Evolutionary conservation across 805 yeast genomes (phyloP), one percentile per base, ranked within the genome.

Genomic region (Yamadazyma scolyti): DNA sequence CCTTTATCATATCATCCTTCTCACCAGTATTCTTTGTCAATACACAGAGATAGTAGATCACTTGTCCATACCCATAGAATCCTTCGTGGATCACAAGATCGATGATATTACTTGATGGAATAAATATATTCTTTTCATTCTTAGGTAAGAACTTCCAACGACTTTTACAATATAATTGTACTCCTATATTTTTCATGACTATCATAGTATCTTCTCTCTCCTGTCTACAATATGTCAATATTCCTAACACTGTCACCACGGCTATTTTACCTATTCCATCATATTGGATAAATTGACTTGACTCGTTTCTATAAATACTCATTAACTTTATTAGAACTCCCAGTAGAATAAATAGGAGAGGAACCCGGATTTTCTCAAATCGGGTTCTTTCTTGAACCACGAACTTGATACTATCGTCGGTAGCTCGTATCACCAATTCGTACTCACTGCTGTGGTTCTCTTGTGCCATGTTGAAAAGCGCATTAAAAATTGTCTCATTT

Each of bases 51-150:
- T 82, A 79, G 50, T 69, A 79, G 2, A 79, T 61, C 7, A 82
- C 86, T 40, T 65, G 68, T 39, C 78, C 79, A 39, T 77, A 72
- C 5, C 81, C 81, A 33, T 66, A 66, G 49, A 85, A 83, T 0
- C 84, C 89, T 52, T 85, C 95, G 48, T 82, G 82, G 16, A 85
- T 77, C 0, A 82, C 73, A 8, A 84, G 52, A 50, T 83, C 90
- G 4, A 73, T 68, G 30, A 84, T 67, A 26, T 63, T 62, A 27
- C 69, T 72, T 22, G 66, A 55, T 0, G 88, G 81, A 8, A 81
- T 67, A 49, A 84, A 81, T 16, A 57, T 53, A 23, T 42, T 36
- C 25, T 46, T 38, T 6, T 47, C 41, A n/a, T 31, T 16, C 9
- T 39, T 40, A 15, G 38, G 37, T 16, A 42, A 36, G 33, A 48